Conservation (phyloP, 306 rosid species). For the Castanea sativa region DNA sequence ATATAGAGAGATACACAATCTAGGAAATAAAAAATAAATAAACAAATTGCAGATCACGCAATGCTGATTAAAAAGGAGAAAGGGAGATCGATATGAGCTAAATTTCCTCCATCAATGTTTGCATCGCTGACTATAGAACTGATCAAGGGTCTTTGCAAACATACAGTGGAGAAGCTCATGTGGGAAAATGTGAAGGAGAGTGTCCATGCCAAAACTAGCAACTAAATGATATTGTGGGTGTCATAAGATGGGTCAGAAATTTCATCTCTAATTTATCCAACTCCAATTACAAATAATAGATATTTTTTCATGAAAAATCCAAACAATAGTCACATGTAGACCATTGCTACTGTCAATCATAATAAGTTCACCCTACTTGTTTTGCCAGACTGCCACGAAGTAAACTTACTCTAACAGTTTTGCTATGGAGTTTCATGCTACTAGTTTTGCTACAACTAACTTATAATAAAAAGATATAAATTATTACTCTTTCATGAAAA, state of each 20-base stretch:
- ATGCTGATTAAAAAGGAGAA: slow-evolving; percentile 35
- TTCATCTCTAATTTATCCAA: slow-evolving; percentile 99
- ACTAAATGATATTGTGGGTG: slow-evolving; percentile 95
- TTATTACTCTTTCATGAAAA: too few relatives aligned
- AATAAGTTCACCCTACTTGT: too few relatives aligned
- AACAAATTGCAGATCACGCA: slow-evolving; percentile 35
- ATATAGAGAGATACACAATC: slow-evolving; percentile 29
- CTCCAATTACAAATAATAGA: slow-evolving; percentile 56
- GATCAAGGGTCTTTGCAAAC: slow-evolving; percentile 91
- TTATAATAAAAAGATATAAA: too few relatives aligned
- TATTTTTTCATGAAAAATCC: too few relatives aligned
- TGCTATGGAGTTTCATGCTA: too few relatives aligned
- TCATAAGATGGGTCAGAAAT: slow-evolving; percentile 93
- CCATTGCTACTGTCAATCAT: too few relatives aligned
- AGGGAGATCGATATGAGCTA: slow-evolving; percentile 9
- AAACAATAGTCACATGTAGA: too few relatives aligned
- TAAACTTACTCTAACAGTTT: too few relatives aligned
- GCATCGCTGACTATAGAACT: slow-evolving; percentile 80
- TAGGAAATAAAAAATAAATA: slow-evolving; percentile 31
- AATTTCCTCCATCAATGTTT: slow-evolving; percentile 31
- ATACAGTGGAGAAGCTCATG: slow-evolving; percentile 97
- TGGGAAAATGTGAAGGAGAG: slow-evolving; percentile 88
- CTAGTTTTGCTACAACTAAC: too few relatives aligned
- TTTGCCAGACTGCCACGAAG: too few relatives aligned
- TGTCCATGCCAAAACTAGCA: slow-evolving; percentile 97